Conservation (phyloP, 164 flowering plant species). For the Aristolochia californica region DNA sequence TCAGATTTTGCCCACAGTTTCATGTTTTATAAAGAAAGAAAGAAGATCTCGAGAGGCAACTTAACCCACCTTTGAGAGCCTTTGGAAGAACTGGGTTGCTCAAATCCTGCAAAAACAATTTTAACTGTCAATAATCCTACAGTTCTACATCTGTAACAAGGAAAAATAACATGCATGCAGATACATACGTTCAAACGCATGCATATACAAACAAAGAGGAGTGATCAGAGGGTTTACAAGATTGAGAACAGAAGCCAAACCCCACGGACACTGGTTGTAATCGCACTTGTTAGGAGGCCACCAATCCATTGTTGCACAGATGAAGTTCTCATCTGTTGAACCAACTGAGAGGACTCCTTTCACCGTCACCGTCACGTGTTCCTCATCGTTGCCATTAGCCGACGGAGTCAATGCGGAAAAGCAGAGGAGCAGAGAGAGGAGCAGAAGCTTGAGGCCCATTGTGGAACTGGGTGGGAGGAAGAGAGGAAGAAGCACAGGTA, state of each 20-base stretch:
- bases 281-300: conserved; percentile 46
- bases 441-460: background rate
- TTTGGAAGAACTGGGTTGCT: conserved; percentile 34
- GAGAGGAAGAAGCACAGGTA: background rate
- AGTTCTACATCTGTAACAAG: too few relatives aligned
- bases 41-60: too few relatives aligned
- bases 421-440: conserved; percentile 2
- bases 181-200: too few relatives aligned
- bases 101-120: too few relatives aligned
- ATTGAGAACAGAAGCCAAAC: conserved; percentile 1
- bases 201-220: too few relatives aligned
- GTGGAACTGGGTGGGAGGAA: background rate
- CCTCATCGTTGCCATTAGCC: conserved; percentile 8
- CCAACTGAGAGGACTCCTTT: conserved; percentile 23
- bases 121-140: too few relatives aligned
- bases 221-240: too few relatives aligned
- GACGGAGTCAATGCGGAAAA: background rate
- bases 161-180: too few relatives aligned
- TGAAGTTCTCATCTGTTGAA: conserved; percentile 37
- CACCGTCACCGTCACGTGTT: conserved; percentile 21
- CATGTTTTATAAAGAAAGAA: too few relatives aligned
- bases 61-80: conserved; percentile 49
- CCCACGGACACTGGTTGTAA: conserved; percentile 14
- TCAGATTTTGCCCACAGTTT: too few relatives aligned
- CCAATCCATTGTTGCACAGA: conserved; percentile 56